Base-by-base conservation (phyloP, 768 basidiomycete species). In the Amanita rubescens region DNA sequence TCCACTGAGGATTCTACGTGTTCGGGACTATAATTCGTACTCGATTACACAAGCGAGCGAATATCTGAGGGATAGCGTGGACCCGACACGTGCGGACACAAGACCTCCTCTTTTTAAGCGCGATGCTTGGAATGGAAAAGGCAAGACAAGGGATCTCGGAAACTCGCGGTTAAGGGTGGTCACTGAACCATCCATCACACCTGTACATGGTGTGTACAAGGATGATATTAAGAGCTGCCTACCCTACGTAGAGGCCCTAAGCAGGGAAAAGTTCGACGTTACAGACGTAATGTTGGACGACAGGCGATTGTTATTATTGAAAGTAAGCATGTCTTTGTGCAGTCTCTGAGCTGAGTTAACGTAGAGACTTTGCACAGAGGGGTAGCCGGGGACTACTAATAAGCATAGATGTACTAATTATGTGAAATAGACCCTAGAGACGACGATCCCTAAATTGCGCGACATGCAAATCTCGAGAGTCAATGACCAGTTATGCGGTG, bases 231-330 rank as follows among this genome's bases (percentile, higher is more conserved):
- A 71, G 43, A 76, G 74, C 57, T 71, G 63, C 49, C 62, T 81
- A 56, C 75, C 80, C 8, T 80, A 80, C 58, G 72, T 73, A 42
- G 78, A 80, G 63, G 68, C 75, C 19, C 63, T 77, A 27, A 80
- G 75, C 58, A 62, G 73, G 59, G 73, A 78, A 49, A 65, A 62
- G 17, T 77, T 73, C 55, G 71, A 75, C 57, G 73, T 78, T 39
- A 78, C 76, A 47, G 77, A 79, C 62, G 78, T 77, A 48, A 80
- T 79, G 78, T 76, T 80, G 72, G 80, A 80, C 61, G 77, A 78
- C 57, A 71, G 69, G 57, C 62, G 77, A 54, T 57, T 81, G 47
- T 62, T 80, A 53, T 59, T 80, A 47, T 63, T 79, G 39, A 75
- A 75, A 71, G 78, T 79, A 44, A 5, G 67, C 63, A 53, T 58